phyloP scores from a whole-genome alignment of 768 basidiomycete species.

The Hemileccinum rubropunctum region DNA sequence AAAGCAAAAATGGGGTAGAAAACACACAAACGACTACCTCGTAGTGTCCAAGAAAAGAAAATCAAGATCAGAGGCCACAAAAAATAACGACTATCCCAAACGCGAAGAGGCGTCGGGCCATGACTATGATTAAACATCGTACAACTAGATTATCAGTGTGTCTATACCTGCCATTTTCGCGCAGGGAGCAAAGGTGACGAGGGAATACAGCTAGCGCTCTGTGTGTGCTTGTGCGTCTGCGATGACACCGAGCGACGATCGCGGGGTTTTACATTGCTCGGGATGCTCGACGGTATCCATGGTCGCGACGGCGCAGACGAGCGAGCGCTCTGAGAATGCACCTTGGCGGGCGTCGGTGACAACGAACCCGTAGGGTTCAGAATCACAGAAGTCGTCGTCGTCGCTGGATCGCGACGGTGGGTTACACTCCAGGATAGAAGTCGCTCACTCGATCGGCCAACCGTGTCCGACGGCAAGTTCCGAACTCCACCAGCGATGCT shows the following conservation, averaged over 20 bases:
- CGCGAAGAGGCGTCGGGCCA: not conserved
- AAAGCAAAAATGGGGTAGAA: too few relatives aligned
- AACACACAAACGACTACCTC: not conserved
- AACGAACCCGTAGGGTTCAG: not conserved
- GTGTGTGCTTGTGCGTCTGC: slow-evolving; percentile 7
- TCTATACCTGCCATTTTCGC: slow-evolving; percentile 10
- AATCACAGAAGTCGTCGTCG: not conserved
- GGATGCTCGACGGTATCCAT: not conserved
- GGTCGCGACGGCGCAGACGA: not conserved
- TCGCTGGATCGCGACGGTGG: not conserved
- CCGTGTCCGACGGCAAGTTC: slow-evolving; percentile 1
- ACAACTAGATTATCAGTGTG: not conserved
- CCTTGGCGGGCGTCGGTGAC: not conserved
- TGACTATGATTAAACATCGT: slow-evolving; percentile 1
- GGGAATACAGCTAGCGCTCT: not conserved
- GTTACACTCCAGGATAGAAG: slow-evolving; percentile 19
- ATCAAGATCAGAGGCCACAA: not conserved
- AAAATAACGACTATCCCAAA: not conserved
- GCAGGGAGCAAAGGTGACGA: not conserved
- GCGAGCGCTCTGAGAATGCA: not conserved
- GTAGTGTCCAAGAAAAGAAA: not conserved
- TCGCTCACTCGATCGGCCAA: slow-evolving; percentile 5
- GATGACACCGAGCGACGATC: slow-evolving; percentile 5
- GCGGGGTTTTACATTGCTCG: not conserved
- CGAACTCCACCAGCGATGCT: not conserved